These are phyloP conservation scores for Berberis vulgaris DNA, from an alignment of 164 flowering plant genomes.

Conservation along the genomic window DNA sequence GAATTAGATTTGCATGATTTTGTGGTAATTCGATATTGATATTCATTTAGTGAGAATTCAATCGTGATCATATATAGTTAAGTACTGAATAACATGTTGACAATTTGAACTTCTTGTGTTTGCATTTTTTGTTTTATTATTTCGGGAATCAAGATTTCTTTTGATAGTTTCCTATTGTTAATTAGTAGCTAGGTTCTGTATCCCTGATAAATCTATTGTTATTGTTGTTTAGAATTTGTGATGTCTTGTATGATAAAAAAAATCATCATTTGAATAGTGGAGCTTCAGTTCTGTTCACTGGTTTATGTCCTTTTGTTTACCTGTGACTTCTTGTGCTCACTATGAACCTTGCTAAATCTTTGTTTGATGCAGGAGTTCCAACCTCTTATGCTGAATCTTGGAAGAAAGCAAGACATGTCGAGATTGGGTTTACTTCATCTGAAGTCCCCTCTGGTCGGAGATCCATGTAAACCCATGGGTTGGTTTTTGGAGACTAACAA, in stretches of 20 bases:
- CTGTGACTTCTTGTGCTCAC: neutral
- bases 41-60: too few species aligned
- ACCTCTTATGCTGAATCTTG: conserved; percentile 23
- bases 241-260: neutral
- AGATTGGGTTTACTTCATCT: conserved; percentile 19
- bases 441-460: conserved; percentile 23
- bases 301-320: neutral
- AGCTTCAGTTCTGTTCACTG: neutral
- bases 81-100: too few species aligned
- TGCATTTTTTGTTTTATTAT: too few species aligned
- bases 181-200: too few species aligned
- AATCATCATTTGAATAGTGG: neutral
- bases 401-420: conserved; percentile 22
- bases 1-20: too few species aligned
- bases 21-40: too few species aligned
- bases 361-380: conserved; percentile 39
- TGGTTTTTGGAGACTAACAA: conserved; percentile 19
- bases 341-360: neutral
- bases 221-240: neutral
- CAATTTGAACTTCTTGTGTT: too few species aligned
- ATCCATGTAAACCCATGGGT: conserved; percentile 30
- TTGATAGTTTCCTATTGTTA: too few species aligned
- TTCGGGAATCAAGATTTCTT: too few species aligned
- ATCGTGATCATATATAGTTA: too few species aligned
- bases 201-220: too few species aligned